Evolutionary conservation across 2,329 filamentous ascomycete species (phyloP), one percentile per base, ranked within the genome.

Genomic region (Trichoderma harzianum): DNA sequence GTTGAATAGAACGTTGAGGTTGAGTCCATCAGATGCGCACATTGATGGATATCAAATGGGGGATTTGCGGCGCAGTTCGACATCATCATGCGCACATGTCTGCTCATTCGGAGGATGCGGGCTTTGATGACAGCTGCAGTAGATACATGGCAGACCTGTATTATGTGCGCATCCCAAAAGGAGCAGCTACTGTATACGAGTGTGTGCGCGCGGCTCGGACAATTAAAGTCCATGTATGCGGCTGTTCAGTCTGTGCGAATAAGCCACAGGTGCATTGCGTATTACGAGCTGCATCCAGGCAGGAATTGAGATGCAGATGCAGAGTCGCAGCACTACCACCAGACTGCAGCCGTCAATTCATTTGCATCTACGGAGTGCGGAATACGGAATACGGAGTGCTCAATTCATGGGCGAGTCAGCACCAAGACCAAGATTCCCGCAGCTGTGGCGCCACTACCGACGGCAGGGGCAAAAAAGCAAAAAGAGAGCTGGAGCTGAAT

Each of bases 361-460:
- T 21, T 51, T 51, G 43, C n/a, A 51, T 21, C 39, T 43, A 43
- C 18, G 16, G 39, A 18, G 7, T 43, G 3, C 36, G 16, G 36
- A 43, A 10, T 43, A n/a, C 39, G 36, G 36, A 43, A 18, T 43
- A 36, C 34, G 34, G 34, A 36, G 34, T 43, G 39, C 39, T 10
- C 36, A 39, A 39, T 39, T 39, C 36, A 51, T 51, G 43, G 43
- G 18, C 47, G 61, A 66, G 64, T 67, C 47, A 67, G 47, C 36
- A 53, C 47, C 47, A 55, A 55, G 32, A 55, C 30, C n/a, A 57
- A 51, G 32, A 34, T 6, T 53, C 32, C 64, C 64, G 64, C 16
- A 67, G 47, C 14, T 30, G 32, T 58, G 53, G 65, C 65, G 65
- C 65, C 65, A 39, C 53, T 60, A 55, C 65, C 65, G 65, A 43